Evolutionary conservation across 108 stramenopile species (phyloP).

Genomic region (Cylindrotheca closterium): DNA sequence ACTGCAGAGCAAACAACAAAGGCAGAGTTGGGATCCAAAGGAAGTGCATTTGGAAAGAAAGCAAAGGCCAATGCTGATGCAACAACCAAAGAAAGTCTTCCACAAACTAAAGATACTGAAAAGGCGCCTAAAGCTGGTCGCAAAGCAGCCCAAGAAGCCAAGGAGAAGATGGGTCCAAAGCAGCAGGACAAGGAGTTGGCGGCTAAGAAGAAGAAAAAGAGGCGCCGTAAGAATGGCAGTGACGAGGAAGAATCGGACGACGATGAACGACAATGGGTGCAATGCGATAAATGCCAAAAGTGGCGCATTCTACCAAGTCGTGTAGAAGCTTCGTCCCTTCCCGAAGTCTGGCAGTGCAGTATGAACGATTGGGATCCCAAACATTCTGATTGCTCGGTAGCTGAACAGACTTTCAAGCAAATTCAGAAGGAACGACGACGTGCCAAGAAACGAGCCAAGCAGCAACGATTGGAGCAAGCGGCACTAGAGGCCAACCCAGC

Average conservation of each 20-base stretch:
- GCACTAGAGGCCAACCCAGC: slow-evolving; percentile 6
- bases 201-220: slow-evolving; percentile 42
- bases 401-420: slow-evolving; percentile 71
- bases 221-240: slow-evolving; percentile 29
- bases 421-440: slow-evolving; percentile 60
- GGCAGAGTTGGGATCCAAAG: not conserved
- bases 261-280: slow-evolving; percentile 79
- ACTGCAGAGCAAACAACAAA: not conserved
- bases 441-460: slow-evolving; percentile 44
- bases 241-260: slow-evolving; percentile 31
- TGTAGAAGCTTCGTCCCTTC: slow-evolving; percentile 59
- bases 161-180: slow-evolving; percentile 52
- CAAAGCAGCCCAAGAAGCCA: slow-evolving; percentile 66
- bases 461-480: slow-evolving; percentile 22
- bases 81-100: not conserved
- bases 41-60: not conserved
- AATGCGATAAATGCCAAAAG: slow-evolving; percentile 84
- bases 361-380: slow-evolving; percentile 73
- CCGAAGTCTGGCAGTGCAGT: slow-evolving; percentile 86
- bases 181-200: slow-evolving; percentile 10
- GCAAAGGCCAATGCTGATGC: not conserved
- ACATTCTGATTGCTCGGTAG: slow-evolving; percentile 62
- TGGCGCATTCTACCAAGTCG: slow-evolving; percentile 81
- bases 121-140: slow-evolving; percentile 37
- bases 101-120: slow-evolving; percentile 4